A percentile compares a stretch with the other conserved stretches of the same genome.
phyloP scores from a whole-genome alignment of 148 eudicot genomes.

The Rhododendron ovatum region DNA sequence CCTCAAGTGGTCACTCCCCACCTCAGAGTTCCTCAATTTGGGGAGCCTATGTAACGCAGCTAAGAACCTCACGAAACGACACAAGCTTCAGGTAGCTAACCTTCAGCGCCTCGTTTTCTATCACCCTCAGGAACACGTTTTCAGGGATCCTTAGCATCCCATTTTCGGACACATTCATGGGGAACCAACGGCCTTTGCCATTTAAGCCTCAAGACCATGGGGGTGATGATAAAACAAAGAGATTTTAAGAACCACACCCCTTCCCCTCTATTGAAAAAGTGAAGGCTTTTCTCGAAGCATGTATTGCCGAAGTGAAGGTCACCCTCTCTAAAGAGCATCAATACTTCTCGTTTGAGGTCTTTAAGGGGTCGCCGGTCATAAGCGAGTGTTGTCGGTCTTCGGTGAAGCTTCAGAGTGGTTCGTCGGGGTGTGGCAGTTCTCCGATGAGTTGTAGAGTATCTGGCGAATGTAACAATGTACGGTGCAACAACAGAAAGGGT shows the following conservation, averaged over 20 bases:
- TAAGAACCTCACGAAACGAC: background rate
- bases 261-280: background rate
- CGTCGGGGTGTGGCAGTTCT: background rate
- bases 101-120: background rate
- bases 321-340: background rate
- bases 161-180: background rate
- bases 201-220: background rate
- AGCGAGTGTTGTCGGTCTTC: background rate
- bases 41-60: background rate
- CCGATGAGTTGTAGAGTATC: background rate
- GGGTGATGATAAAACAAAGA: background rate
- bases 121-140: too few relatives aligned
- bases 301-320: background rate
- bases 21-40: background rate
- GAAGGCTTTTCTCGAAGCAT: background rate
- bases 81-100: background rate
- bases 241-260: background rate
- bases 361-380: background rate
- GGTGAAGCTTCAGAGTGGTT: background rate
- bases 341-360: background rate
- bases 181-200: background rate
- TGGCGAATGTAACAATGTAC: background rate
- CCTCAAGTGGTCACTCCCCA: background rate
- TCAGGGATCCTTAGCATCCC: background rate
- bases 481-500: background rate